These are phyloP conservation scores for Angophora floribunda DNA, from an alignment of 345 rosid species.

Conservation along the genomic window DNA sequence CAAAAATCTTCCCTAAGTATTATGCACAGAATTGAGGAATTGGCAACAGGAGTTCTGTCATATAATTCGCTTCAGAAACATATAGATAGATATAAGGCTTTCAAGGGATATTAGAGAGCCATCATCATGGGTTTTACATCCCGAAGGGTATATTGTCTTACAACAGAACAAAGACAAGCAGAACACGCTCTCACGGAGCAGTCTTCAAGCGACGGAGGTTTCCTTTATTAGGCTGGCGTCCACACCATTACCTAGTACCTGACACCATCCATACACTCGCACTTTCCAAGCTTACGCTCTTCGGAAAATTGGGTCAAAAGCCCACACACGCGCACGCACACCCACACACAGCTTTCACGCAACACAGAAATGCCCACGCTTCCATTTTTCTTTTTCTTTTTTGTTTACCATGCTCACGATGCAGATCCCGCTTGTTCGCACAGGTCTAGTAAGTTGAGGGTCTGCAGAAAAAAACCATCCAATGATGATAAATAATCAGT, in stretches of 20 bases:
- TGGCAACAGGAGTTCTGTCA: background rate
- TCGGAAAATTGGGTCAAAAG: background rate
- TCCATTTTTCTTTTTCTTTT: background rate
- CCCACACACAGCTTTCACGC: background rate
- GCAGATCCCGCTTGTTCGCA: slow-evolving; percentile 85
- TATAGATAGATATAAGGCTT: background rate
- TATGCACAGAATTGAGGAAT: background rate
- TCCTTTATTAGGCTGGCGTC: background rate
- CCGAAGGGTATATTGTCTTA: background rate
- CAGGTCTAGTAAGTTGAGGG: slow-evolving; percentile 76
- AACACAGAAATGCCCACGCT: background rate
- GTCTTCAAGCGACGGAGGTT: background rate
- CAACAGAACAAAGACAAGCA: background rate
- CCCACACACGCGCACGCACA: background rate
- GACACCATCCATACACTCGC: background rate
- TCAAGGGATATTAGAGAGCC: background rate
- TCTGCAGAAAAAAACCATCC: slow-evolving; percentile 36
- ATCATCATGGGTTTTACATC: background rate
- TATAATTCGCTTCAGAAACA: background rate
- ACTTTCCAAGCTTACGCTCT: background rate
- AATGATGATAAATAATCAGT: background rate
- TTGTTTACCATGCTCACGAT: slow-evolving; percentile 18
- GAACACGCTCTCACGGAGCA: background rate
- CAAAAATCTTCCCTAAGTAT: background rate
- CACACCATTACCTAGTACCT: background rate